Evolutionary conservation across 1,139 yeast genomes (phyloP).

Genomic region (Suhomyces ambrosiae): DNA sequence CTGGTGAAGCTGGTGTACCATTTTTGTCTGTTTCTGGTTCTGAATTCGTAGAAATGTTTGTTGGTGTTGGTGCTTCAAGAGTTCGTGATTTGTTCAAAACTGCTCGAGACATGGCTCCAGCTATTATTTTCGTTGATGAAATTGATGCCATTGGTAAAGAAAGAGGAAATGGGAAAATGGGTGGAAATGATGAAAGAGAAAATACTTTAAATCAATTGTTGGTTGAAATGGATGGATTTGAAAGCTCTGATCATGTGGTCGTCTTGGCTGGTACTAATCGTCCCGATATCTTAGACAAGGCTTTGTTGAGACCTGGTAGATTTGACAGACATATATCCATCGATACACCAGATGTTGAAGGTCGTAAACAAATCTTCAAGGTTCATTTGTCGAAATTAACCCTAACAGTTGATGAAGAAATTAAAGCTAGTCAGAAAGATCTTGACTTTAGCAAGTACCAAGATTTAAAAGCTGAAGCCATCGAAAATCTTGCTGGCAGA

Average conservation of each 20-base stretch:
- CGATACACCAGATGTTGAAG: slow-evolving; percentile 90
- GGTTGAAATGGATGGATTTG: slow-evolving; percentile 98
- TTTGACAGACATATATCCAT: slow-evolving; percentile 91
- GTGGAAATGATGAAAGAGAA: slow-evolving; percentile 95
- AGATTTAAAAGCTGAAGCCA: slow-evolving; percentile 48
- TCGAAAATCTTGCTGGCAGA: slow-evolving; percentile 73
- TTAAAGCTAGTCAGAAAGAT: slow-evolving; percentile 34
- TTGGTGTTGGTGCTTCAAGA: slow-evolving; percentile 97
- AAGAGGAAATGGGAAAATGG: slow-evolving; percentile 78
- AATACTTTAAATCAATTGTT: slow-evolving; percentile 91
- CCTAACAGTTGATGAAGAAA: slow-evolving; percentile 45
- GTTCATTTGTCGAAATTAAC: slow-evolving; percentile 78
- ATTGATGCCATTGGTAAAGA: slow-evolving; percentile 98
- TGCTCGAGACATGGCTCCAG: slow-evolving; percentile 91
- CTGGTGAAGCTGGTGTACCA: slow-evolving; percentile 98
- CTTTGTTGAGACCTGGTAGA: slow-evolving; percentile 94
- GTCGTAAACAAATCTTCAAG: slow-evolving; percentile 86
- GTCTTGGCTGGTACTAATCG: slow-evolving; percentile 97
- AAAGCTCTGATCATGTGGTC: slow-evolving; percentile 86
- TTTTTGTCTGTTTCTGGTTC: slow-evolving; percentile 94
- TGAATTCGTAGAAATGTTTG: slow-evolving; percentile 98
- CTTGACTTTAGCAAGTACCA: slow-evolving; percentile 52
- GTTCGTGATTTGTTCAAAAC: slow-evolving; percentile 92
- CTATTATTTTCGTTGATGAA: slow-evolving; percentile 93
- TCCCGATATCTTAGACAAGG: slow-evolving; percentile 89